Base-by-base conservation (phyloP, 225 moss, liverwort and hornwort genomes). In the Ulota crispa region DNA sequence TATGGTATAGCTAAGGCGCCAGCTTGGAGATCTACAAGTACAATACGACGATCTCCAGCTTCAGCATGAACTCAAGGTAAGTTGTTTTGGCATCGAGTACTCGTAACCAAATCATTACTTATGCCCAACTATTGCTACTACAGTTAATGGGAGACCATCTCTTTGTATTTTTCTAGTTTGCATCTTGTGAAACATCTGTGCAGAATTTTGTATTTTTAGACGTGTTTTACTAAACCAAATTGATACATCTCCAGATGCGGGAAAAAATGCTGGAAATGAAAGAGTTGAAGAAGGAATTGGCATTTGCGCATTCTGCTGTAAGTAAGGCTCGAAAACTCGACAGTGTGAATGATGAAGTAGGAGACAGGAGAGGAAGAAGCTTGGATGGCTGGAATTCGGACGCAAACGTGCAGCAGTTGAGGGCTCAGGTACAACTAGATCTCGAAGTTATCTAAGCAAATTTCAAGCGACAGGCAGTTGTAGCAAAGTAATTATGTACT, bases 21-120 rank as follows among this genome's bases (percentile, higher is more conserved):
- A 95, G 80, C 81, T 95, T 78, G 74, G 39, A 66, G 89, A 95
- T 78, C 83, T 97, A 62, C 92, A 93, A 95, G 86, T 70, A 28
- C 91, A 92, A 60, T 93, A 90, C 62, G 90, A 92, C 41, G 84
- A 86, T 73, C 89, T 92, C 70, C 94, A 94, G 79, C 86, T 82
- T 69, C 92, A 94, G 77, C 83, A 90, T 83, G 85, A 85, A 37
- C 59, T 88, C 50, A 92, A 78, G 77, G 88, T 83, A 60, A 50
- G 78, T 43, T 73, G 3, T 21, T 76, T 64, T 81, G 66, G 28
- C 69, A 78, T 88, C 21, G 24, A 77, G 34, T 64, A 14, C 36
- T 71, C 84, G 9, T 24, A 70, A 28, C 74, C 21, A 39, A 79
- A 64, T 42, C 31, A 21, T 72, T 31, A 26, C 60, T 65, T 50